Evolutionary conservation across 768 basidiomycete genomes (phyloP), one percentile per base, ranked within the genome.

Genomic region (Tylopilus intermedius): DNA sequence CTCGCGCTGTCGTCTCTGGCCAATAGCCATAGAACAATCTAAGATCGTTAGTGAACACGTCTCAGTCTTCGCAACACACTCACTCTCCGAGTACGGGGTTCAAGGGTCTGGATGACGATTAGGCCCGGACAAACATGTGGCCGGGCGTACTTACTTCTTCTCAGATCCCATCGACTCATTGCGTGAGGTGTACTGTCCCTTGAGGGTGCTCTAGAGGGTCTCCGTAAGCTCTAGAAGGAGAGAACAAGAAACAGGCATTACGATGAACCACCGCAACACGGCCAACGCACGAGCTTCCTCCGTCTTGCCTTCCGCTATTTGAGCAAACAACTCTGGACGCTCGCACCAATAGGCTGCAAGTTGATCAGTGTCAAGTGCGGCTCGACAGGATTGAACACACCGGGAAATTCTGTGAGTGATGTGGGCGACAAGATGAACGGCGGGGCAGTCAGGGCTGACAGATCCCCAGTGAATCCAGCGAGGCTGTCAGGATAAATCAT

Each of bases 141-240:
- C 32, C 24, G 21, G 11, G 29, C 7, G 18, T 33, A 73, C 82
- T 45, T 57, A 90, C 90, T 98, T 98, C 78, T 98, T 98, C 80
- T 98, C 94, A 1, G 90, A 92, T 13, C 95, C 95, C 83, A 93
- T 87, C 57, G 86, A 85, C 73, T 96, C 94, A 62, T 97, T 97
- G 45, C 94, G 77, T 15, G 91, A 91, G 39, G 90, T 97, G 68
- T 94, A 94, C 65, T 96, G 94, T 13, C 92, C 94, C 68, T 94
- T 96, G 47, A 99, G 79, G 0, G 95, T 99, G 62, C 86, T 86
- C 87, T 88, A 53, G 14, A 51, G 22, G 18, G 29, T 22, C n/a
- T 38, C 18, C 21, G 44, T 60, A 50, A 61, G 43, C 41, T 46
- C 35, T 8, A 41, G 27, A 14, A 49, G 26, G 18, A 10, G 6